Evolutionary conservation across 192 early-diverging fungal species (phyloP), one percentile per base, ranked within the genome.

Genomic region (Podila epicladia): DNA sequence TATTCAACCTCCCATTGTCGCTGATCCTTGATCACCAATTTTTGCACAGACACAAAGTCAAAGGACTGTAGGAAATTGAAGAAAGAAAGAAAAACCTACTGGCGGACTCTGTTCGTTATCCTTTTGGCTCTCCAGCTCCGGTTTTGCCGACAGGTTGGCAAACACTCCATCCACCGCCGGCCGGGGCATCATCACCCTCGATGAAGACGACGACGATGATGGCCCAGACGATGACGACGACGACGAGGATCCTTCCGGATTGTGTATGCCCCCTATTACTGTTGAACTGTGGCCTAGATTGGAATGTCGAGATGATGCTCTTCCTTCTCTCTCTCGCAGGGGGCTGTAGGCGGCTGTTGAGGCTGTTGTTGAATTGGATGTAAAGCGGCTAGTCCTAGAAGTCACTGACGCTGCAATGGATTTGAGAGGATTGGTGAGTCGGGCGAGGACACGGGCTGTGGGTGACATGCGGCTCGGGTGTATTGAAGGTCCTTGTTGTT

Each of bases 81-180:
- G 4, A 60, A 55, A 29, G 13, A 15, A 60, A 55, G 8, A 26
- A 26, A 9, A 55, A 24, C 45, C 49, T 65, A 83, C 70, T 19
- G 69, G 67, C 49, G 69, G 70, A 5, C 49, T 83, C 20, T 77
- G 86, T 53, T 88, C 82, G 57, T 85, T 77, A 12, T 88, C 82
- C 61, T 88, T 87, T 53, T 63, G 73, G n/a, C 72, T 69, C 20
- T 88, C 85, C 35, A 74, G 75, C 53, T 90, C 84, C 19, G 87
- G 89, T 60, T 90, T 88, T 17, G 89, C 89, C 13, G 87, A 72
- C 70, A 90, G 82, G 58, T 90, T 90, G 6, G 87, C 72, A 67
- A 88, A 88, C 9, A 88, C 89, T 8, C 89, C 89, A 66, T 90
- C 87, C n/a, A 82, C 83, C 15, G 76, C 72, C 6, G 75, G 33